phyloP scores from a whole-genome alignment of 371 early-diverging fungal genomes.

The Chytridiales sp. region DNA sequence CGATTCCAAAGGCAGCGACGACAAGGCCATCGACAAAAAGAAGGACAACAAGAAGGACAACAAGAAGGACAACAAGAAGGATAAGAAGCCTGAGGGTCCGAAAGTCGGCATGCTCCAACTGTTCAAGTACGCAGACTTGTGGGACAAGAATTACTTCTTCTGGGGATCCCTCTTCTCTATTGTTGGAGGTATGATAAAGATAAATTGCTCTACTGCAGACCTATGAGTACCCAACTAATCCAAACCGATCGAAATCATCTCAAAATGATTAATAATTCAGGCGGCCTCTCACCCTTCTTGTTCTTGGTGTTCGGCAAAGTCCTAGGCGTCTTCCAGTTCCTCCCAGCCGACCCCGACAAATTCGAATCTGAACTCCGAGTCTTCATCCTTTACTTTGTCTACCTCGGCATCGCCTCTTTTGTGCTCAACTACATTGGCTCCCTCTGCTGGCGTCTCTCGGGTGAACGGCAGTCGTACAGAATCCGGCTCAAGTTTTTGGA shows the following conservation, averaged over 20 bases:
- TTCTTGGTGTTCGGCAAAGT: conserved; percentile 18
- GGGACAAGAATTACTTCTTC: conserved; percentile 1
- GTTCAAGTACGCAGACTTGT: conserved; percentile 16
- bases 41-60: neutral
- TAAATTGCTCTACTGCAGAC: neutral
- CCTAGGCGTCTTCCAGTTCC: neutral
- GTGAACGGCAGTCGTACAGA: conserved; percentile 29
- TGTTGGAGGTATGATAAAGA: conserved; percentile 1
- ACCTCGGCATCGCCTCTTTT: conserved; percentile 52
- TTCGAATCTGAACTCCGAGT: conserved; percentile 10
- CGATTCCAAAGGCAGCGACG: neutral
- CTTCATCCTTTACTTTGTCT: conserved; percentile 37
- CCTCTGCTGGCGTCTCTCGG: conserved; percentile 12
- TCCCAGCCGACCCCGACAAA: neutral
- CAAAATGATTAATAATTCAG: neutral
- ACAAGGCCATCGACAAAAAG: neutral
- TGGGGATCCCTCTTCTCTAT: conserved; percentile 8
- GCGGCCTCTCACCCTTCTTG: conserved; percentile 14
- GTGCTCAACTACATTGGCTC: conserved; percentile 43
- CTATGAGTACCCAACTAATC: neutral
- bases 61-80: neutral
- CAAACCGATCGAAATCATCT: neutral
- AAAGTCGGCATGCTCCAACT: conserved; percentile 13
- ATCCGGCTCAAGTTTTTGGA: conserved; percentile 38
- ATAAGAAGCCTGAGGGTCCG: conserved; percentile 6